Percentiles rank a stretch among this genome's conserved stretches.
phyloP scores from a whole-genome alignment of 2,329 filamentous ascomycete genomes.

The Ascochyta clinopodiicola region DNA sequence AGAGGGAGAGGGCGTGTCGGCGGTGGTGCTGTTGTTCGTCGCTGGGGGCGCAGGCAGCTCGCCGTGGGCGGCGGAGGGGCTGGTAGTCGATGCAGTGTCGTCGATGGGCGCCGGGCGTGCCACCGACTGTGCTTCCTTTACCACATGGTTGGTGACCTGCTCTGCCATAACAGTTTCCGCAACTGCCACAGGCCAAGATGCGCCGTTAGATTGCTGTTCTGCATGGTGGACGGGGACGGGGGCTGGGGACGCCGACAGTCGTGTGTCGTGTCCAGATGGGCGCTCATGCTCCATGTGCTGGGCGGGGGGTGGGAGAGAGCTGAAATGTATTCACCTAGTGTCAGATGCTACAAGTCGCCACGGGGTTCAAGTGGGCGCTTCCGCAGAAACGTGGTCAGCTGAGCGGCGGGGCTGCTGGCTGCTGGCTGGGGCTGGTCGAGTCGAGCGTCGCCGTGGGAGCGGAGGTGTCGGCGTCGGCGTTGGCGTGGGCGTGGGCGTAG shows the following conservation, averaged over 20 bases:
- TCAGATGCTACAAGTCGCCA: conserved; percentile 50
- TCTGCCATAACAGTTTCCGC: conserved; percentile 74
- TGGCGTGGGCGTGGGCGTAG: conserved; percentile 35
- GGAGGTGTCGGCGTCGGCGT: conserved; percentile 39
- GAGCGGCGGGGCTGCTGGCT: too few species aligned
- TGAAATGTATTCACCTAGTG: conserved; percentile 47
- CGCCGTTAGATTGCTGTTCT: conserved; percentile 44
- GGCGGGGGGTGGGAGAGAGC: conserved; percentile 29
- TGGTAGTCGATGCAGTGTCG: conserved; percentile 68
- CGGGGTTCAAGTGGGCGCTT: conserved; percentile 48
- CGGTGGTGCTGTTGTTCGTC: conserved; percentile 31
- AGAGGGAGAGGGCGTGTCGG: conserved; percentile 47
- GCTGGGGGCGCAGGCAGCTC: conserved; percentile 48
- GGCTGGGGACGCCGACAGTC: conserved; percentile 24
- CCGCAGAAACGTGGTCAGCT: conserved; percentile 47
- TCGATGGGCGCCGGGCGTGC: conserved; percentile 69
- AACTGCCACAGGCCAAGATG: conserved; percentile 49
- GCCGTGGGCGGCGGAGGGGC: conserved; percentile 60
- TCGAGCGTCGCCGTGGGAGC: conserved; percentile 41
- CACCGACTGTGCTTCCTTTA: conserved; percentile 73
- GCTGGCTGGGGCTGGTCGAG: conserved; percentile 18
- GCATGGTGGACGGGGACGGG: conserved; percentile 24
- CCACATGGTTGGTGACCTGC: conserved; percentile 73
- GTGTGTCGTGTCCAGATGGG: conserved; percentile 28
- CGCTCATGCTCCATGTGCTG: conserved; percentile 33